phyloP scores from a whole-genome alignment of 768 basidiomycete genomes.

The Phanerodontia chrysosporium region DNA sequence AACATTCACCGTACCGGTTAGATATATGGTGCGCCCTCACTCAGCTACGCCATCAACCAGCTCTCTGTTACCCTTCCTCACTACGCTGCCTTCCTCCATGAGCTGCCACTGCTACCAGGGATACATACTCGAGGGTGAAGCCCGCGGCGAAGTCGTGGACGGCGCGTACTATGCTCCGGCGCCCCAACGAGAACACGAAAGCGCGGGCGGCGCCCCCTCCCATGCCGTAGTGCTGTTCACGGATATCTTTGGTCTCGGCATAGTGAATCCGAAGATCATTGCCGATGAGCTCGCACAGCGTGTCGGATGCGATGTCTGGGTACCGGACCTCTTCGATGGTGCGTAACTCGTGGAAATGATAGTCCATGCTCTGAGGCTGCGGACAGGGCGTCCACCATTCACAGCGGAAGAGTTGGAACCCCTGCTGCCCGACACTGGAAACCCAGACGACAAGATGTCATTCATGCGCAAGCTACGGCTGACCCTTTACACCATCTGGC shows the following conservation, averaged over 20 bases:
- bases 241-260: constrained; percentile 51
- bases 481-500: constrained; percentile 15
- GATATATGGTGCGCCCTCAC: too few relatives aligned
- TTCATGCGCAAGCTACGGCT: constrained; percentile 19
- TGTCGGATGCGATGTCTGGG: constrained; percentile 56
- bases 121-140: constrained; percentile 40
- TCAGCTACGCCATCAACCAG: too few relatives aligned
- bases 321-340: constrained; percentile 61
- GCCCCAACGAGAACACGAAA: constrained; percentile 30
- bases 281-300: constrained; percentile 48
- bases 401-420: constrained; percentile 23
- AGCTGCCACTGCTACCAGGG: constrained; percentile 37
- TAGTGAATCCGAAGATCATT: constrained; percentile 51
- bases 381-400: constrained; percentile 27
- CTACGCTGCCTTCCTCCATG: constrained; percentile 2
- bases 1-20: too few relatives aligned
- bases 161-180: constrained; percentile 39
- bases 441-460: constrained; percentile 22
- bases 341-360: too few relatives aligned
- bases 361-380: too few relatives aligned
- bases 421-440: constrained; percentile 22
- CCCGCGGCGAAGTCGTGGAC: constrained; percentile 36
- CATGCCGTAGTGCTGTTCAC: constrained; percentile 49
- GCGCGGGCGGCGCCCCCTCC: constrained; percentile 14
- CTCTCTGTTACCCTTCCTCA: constrained; percentile 17